These are phyloP conservation scores for Yamadazyma taylorii DNA, from an alignment of 1,139 yeast genomes.

Conservation along the genomic window DNA sequence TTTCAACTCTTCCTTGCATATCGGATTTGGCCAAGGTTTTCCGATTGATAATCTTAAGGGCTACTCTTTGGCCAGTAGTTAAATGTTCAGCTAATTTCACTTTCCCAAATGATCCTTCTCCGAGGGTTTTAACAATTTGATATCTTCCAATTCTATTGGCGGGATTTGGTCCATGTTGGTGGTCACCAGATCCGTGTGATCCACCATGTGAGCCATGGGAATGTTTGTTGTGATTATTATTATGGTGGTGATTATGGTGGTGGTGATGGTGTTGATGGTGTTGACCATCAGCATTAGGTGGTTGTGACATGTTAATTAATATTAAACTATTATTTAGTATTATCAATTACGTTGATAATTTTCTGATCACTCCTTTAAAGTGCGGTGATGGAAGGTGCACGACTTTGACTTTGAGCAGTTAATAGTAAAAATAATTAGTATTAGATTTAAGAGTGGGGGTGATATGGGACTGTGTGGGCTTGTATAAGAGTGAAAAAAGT, in stretches of 20 bases:
- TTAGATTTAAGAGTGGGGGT: no score
- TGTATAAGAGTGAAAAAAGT: no score
- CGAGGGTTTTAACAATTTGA: constrained; percentile 90
- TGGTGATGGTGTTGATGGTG: constrained; percentile 15
- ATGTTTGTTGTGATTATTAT: constrained; percentile 9
- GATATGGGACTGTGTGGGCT: no score
- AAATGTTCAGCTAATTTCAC: constrained; percentile 94
- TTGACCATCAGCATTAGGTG: constrained; percentile 1
- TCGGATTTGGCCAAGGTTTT: constrained; percentile 93
- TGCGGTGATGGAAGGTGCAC: background rate
- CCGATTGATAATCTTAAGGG: constrained; percentile 89
- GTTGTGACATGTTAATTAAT: background rate
- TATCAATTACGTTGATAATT: no score
- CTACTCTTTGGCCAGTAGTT: constrained; percentile 91
- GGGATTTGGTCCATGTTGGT: constrained; percentile 21
- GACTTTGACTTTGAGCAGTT: no score
- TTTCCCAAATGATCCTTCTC: constrained; percentile 97
- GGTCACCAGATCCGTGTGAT: constrained; percentile 6
- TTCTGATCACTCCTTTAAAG: background rate
- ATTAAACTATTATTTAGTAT: no score
- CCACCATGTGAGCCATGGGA: constrained; percentile 3
- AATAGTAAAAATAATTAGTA: no score
- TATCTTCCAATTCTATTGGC: constrained; percentile 79
- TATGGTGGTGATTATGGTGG: constrained; percentile 19
- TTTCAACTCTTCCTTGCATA: constrained; percentile 96